A percentile compares a stretch with the other conserved stretches of the same genome.
phyloP scores from a whole-genome alignment of 148 eudicot species.

The Diospyros kaki region DNA sequence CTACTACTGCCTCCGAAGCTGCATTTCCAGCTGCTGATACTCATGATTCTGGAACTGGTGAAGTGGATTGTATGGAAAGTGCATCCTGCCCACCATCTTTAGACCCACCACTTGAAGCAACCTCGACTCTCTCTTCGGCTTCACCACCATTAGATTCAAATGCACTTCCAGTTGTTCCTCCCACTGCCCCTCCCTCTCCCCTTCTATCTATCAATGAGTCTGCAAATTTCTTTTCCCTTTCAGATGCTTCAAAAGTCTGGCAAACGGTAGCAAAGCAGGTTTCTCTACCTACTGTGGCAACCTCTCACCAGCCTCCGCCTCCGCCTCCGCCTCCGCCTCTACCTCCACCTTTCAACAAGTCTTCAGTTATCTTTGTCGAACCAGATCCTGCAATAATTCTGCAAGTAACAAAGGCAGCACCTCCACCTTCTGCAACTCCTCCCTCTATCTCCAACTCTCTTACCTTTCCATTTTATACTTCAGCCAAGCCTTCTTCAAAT shows the following conservation, averaged over 20 bases:
- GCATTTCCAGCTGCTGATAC: conserved; percentile 19
- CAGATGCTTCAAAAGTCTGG: too few relatives aligned
- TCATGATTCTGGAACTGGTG: conserved; percentile 19
- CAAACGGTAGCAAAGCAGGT: too few relatives aligned
- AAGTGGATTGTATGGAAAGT: conserved; percentile 14
- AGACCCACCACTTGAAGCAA: conserved; percentile 7
- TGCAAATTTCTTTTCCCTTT: too few relatives aligned
- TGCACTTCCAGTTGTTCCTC: neutral
- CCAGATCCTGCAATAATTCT: conserved; percentile 13
- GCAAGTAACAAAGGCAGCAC: conserved; percentile 19
- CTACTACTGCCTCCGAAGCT: conserved; percentile 20
- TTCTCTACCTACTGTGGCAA: too few relatives aligned
- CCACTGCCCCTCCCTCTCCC: conserved; percentile 6
- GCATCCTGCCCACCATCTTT: conserved; percentile 20
- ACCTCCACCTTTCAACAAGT: conserved; percentile 16
- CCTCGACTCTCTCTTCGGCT: neutral
- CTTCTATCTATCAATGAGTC: neutral
- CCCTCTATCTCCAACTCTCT: conserved; percentile 26
- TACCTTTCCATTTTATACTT: neutral
- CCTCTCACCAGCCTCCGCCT: too few relatives aligned
- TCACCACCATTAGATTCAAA: neutral
- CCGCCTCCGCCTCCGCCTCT: conserved; percentile 20
- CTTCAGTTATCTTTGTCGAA: conserved; percentile 6
- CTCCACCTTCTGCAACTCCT: conserved; percentile 32
- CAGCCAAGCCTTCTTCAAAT: conserved; percentile 4